A percentile compares a stretch with the other conserved stretches of the same genome.
phyloP scores from a whole-genome alignment of 768 basidiomycete species.

The Pleurotus salmoneostramineus region DNA sequence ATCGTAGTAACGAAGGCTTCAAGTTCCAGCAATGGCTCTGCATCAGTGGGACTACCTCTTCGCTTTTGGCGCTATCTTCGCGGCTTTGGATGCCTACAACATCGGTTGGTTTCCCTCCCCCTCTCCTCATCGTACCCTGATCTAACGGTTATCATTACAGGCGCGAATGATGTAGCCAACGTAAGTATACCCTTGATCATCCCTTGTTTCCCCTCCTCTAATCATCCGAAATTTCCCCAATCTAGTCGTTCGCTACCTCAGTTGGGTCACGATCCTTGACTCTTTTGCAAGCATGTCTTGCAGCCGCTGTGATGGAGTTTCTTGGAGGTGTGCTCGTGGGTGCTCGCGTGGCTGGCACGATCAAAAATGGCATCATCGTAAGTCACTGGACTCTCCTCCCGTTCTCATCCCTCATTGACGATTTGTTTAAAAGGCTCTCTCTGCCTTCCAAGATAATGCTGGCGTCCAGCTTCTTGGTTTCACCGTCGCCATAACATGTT shows the following conservation, averaged over 20 bases:
- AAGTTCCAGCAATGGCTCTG: constrained; percentile 14
- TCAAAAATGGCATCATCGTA: constrained; percentile 25
- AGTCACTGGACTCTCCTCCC: background rate
- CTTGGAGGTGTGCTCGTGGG: constrained; percentile 22
- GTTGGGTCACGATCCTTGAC: constrained; percentile 23
- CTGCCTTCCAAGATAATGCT: constrained; percentile 20
- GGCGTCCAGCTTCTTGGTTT: constrained; percentile 25
- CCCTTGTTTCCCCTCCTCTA: background rate
- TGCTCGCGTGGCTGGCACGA: constrained; percentile 22
- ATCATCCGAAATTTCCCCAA: background rate
- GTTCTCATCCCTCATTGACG: background rate
- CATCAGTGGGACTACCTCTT: constrained; percentile 27
- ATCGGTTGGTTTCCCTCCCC: background rate
- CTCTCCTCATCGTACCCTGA: constrained; percentile 7
- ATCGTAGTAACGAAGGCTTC: constrained; percentile 1
- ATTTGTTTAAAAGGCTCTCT: constrained; percentile 9
- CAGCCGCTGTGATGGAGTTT: constrained; percentile 22
- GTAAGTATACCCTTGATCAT: constrained; percentile 5
- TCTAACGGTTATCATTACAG: constrained; percentile 16
- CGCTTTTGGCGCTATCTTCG: constrained; percentile 22
- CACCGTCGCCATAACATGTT: constrained; percentile 19
- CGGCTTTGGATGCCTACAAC: constrained; percentile 2
- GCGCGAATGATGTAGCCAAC: constrained; percentile 27
- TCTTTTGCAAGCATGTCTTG: constrained; percentile 19
- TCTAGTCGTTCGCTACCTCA: constrained; percentile 18